These are phyloP conservation scores for Lasiodiplodia sp. DNA, from an alignment of 2,329 filamentous ascomycete species.

Conservation along the genomic window DNA sequence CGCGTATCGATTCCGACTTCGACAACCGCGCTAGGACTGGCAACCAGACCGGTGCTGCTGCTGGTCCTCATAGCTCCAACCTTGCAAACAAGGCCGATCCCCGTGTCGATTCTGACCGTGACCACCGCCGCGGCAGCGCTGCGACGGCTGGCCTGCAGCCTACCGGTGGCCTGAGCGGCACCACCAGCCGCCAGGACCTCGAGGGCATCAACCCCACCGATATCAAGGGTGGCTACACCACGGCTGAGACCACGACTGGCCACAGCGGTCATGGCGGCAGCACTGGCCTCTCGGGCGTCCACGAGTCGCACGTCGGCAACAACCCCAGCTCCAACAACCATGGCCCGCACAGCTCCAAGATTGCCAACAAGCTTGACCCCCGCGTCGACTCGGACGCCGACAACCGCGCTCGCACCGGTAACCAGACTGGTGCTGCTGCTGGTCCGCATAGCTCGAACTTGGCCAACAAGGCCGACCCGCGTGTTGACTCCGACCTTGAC, in stretches of 20 bases:
- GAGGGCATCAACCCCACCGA: slow-evolving; percentile 10
- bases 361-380: slow-evolving; percentile 18
- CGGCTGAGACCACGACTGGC: slow-evolving; percentile 13
- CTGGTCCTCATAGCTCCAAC: slow-evolving; percentile 25
- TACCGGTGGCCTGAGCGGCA: background rate
- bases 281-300: slow-evolving; percentile 1
- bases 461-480: slow-evolving; percentile 25
- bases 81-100: slow-evolving; percentile 24
- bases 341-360: slow-evolving; percentile 5
- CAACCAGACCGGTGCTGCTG: slow-evolving; percentile 4
- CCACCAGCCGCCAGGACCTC: background rate
- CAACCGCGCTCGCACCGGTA: slow-evolving; percentile 13
- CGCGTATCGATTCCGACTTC: background rate
- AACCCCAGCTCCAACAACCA: slow-evolving; percentile 4
- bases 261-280: slow-evolving; percentile 7
- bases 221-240: slow-evolving; percentile 13
- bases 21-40: slow-evolving; percentile 12
- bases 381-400: slow-evolving; percentile 19
- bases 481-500: slow-evolving; percentile 29
- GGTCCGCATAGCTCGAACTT: slow-evolving; percentile 18
- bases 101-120: slow-evolving; percentile 26
- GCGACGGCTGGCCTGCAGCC: slow-evolving; percentile 5
- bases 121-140: slow-evolving; percentile 9
- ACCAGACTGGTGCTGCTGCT: slow-evolving; percentile 6
- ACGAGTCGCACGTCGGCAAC: slow-evolving; percentile 1